These are phyloP conservation scores for Sugiyamaella neomexicana DNA, from an alignment of 1,139 yeast genomes.

Conservation along the genomic window DNA sequence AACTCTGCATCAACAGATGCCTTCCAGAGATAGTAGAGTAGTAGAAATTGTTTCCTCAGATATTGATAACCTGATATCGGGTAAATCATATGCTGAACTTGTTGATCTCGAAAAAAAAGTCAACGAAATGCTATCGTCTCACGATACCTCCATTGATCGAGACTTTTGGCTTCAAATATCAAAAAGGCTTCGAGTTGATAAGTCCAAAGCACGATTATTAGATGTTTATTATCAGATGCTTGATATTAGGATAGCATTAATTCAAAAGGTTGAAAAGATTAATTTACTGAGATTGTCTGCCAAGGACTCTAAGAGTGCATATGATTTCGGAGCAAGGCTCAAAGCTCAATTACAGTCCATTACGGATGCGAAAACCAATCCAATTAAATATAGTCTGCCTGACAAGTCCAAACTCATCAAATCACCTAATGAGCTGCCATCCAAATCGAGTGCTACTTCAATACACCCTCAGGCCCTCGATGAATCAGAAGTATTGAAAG, in stretches of 20 bases:
- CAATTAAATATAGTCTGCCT: background rate
- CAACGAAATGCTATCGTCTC: constrained; percentile 27
- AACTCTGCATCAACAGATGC: background rate
- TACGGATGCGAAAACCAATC: background rate
- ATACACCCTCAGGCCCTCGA: background rate
- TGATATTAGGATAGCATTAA: constrained; percentile 24
- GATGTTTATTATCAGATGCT: constrained; percentile 24
- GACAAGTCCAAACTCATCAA: background rate
- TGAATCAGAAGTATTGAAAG: constrained; percentile 1
- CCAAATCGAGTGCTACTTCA: background rate
- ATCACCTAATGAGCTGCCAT: background rate
- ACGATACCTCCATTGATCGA: constrained; percentile 32
- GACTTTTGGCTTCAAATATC: constrained; percentile 40
- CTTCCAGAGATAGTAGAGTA: constrained; percentile 23
- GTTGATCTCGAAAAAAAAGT: constrained; percentile 32
- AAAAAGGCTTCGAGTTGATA: constrained; percentile 31
- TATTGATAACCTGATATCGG: constrained; percentile 35
- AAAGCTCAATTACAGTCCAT: constrained; percentile 5
- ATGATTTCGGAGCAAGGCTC: background rate
- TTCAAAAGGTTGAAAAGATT: constrained; percentile 20
- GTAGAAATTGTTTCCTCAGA: constrained; percentile 35
- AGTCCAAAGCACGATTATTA: constrained; percentile 29
- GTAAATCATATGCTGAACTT: constrained; percentile 34
- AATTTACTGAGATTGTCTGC: background rate
- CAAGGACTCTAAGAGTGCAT: background rate